These are phyloP conservation scores for Porodaedalea pini DNA, from an alignment of 1,284 basidiomycete species.

Conservation along the genomic window DNA sequence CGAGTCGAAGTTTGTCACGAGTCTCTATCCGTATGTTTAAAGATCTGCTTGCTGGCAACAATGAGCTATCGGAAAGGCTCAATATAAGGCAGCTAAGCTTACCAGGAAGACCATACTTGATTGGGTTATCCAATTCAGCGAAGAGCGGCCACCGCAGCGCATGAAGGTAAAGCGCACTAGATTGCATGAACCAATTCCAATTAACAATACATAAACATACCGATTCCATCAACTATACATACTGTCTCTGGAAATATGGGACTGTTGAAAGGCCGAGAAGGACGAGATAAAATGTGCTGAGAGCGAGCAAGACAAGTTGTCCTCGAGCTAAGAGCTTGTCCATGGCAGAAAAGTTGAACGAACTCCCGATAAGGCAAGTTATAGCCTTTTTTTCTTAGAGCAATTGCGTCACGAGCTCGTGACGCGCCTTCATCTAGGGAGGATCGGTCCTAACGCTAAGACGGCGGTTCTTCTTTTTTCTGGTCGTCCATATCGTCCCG, in stretches of 20 bases:
- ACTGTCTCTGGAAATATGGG: conserved; percentile 75
- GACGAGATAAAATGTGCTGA: conserved; percentile 53
- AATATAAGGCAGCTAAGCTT: not conserved
- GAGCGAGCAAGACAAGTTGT: conserved; percentile 37
- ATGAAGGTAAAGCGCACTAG: conserved; percentile 64
- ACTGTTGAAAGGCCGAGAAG: conserved; percentile 53
- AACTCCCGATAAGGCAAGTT: not conserved
- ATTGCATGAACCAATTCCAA: too few species aligned
- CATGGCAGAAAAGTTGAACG: not conserved
- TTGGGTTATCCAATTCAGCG: conserved; percentile 62
- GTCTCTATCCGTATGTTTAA: conserved; percentile 70
- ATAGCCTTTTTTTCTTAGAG: not conserved
- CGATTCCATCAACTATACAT: conserved; percentile 31
- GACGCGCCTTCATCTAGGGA: not conserved
- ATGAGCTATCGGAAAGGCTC: not conserved
- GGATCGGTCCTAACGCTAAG: too few species aligned
- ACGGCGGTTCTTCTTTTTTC: not conserved
- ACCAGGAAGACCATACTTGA: conserved; percentile 82
- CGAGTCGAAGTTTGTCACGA: conserved; percentile 73
- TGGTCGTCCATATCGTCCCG: not conserved
- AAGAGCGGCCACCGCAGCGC: conserved; percentile 61
- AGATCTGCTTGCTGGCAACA: conserved; percentile 45
- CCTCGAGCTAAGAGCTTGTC: not conserved
- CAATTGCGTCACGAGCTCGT: conserved; percentile 2
- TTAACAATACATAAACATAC: conserved; percentile 10